Conservation (phyloP, 805 yeast genomes). For the Candida corydali region DNA sequence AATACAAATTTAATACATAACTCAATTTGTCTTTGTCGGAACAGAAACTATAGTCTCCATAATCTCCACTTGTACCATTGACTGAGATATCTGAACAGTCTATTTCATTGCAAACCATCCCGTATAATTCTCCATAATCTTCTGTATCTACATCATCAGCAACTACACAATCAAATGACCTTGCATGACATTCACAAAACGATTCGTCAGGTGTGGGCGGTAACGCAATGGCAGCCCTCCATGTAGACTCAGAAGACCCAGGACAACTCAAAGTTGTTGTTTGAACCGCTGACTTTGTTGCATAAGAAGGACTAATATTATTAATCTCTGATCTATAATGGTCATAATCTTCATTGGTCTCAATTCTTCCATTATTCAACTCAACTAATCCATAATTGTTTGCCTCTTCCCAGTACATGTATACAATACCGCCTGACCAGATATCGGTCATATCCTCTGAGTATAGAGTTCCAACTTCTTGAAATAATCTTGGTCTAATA, state of each 20-base stretch:
- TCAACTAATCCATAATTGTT: constrained; percentile 80
- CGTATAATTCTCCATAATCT: constrained; percentile 59
- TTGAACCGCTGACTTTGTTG: constrained; percentile 35
- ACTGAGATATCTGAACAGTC: constrained; percentile 60
- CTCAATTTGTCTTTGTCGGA: constrained; percentile 60
- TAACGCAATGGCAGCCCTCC: constrained; percentile 64
- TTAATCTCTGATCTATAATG: constrained; percentile 33
- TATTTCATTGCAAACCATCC: constrained; percentile 51
- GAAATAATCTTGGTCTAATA: constrained; percentile 68
- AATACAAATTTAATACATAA: constrained; percentile 62
- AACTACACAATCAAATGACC: constrained; percentile 58
- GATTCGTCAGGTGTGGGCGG: constrained; percentile 76
- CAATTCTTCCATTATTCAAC: constrained; percentile 43
- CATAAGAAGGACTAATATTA: constrained; percentile 33
- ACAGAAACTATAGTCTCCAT: constrained; percentile 76
- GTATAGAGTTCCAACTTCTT: constrained; percentile 68
- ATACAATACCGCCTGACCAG: constrained; percentile 93
- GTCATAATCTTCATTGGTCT: constrained; percentile 58
- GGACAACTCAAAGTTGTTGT: constrained; percentile 65
- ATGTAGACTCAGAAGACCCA: constrained; percentile 39
- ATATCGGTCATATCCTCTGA: constrained; percentile 74
- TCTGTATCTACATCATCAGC: constrained; percentile 46
- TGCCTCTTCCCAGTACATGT: constrained; percentile 84
- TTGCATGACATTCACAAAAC: constrained; percentile 60
- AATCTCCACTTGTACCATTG: constrained; percentile 61